Evolutionary conservation across 2,329 filamentous ascomycete genomes (phyloP).

Genomic region (Verticillium zaregamsianum): DNA sequence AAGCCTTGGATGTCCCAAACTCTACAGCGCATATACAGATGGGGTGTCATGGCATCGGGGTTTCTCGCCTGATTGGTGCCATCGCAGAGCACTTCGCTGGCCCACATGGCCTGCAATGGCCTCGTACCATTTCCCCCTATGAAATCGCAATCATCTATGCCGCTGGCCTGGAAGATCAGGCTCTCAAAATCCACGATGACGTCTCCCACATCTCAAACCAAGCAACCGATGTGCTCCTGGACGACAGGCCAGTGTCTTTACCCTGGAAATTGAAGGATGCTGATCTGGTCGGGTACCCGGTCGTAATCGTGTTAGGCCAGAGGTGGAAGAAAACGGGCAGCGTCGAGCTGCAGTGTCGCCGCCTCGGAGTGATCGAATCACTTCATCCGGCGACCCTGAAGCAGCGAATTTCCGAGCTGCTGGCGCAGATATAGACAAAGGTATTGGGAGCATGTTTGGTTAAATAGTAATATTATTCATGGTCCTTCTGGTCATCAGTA

Average conservation of each 20-base stretch:
- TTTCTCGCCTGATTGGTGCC: conserved; percentile 85
- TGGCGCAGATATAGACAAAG: conserved; percentile 43
- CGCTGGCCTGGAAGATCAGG: conserved; percentile 41
- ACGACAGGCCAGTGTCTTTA: conserved; percentile 66
- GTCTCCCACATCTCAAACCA: conserved; percentile 30
- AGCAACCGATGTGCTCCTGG: conserved; percentile 62
- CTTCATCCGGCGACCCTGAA: background rate
- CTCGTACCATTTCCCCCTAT: conserved; percentile 78
- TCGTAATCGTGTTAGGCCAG: conserved; percentile 75
- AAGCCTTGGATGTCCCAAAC: background rate
- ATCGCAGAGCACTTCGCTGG: conserved; percentile 75
- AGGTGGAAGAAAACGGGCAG: conserved; percentile 54
- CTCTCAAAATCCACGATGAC: conserved; percentile 58
- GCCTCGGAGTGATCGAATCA: conserved; percentile 43
- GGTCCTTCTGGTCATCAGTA: background rate
- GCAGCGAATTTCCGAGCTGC: conserved; percentile 37
- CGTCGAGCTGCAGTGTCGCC: conserved; percentile 78
- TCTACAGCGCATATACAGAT: conserved; percentile 64
- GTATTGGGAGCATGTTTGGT: background rate
- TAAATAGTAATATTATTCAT: background rate
- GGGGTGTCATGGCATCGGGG: conserved; percentile 94
- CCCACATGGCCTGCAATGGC: conserved; percentile 78
- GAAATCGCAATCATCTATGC: conserved; percentile 64
- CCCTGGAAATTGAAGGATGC: conserved; percentile 89
- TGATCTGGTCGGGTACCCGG: conserved; percentile 81